Evolutionary conservation across 306 rosid species (phyloP).

Genomic region (Prunus padus): DNA sequence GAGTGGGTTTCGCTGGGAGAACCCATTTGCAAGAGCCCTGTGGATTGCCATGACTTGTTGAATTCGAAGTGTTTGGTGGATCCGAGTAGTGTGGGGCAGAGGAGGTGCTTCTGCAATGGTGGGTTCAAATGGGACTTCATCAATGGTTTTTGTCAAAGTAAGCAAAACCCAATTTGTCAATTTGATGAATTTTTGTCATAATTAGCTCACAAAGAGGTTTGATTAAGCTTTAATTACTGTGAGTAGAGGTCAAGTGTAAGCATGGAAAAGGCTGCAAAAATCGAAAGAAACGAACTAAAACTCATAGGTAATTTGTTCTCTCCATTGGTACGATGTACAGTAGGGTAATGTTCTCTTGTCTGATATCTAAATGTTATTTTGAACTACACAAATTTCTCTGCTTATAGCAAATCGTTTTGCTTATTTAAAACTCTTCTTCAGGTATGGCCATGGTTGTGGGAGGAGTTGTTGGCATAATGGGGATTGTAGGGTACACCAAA

Average conservation of each 20-base stretch:
- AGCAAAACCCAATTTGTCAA: background rate
- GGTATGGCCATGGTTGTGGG: constrained; percentile 31
- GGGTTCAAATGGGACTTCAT: constrained; percentile 47
- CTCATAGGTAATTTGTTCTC: background rate
- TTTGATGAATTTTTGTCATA: background rate
- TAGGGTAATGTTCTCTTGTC: background rate
- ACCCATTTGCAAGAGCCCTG: constrained; percentile 30
- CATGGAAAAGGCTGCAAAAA: background rate
- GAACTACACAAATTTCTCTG: too few species aligned
- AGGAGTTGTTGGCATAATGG: constrained; percentile 21
- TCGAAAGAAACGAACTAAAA: background rate
- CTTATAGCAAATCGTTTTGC: too few species aligned
- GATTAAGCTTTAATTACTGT: background rate
- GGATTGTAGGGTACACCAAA: constrained; percentile 28
- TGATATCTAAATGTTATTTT: background rate
- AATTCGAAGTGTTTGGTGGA: constrained; percentile 44
- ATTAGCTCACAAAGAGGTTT: background rate
- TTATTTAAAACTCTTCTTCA: background rate
- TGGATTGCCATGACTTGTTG: constrained; percentile 41
- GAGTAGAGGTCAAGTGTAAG: background rate
- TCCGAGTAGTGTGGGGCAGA: constrained; percentile 20
- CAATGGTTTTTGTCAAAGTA: constrained; percentile 36
- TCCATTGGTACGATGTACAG: background rate
- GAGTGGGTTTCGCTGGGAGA: constrained; percentile 46
- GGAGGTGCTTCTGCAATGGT: constrained; percentile 40